Evolutionary conservation across 805 yeast species (phyloP).

Genomic region (Wickerhamiella cacticola): DNA sequence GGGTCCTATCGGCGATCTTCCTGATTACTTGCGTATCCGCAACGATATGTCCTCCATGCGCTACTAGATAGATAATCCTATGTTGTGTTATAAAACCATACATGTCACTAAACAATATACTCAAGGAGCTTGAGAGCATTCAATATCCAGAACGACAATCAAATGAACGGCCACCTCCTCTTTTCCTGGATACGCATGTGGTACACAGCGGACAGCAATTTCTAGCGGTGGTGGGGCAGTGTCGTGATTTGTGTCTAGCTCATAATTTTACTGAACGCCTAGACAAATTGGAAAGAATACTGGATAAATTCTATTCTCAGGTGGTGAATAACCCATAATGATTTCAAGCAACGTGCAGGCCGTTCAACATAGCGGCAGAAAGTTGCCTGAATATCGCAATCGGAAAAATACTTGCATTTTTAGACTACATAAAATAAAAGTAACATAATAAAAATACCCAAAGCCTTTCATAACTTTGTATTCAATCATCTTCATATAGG

Average conservation of each 20-base stretch:
- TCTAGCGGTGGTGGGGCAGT: background rate
- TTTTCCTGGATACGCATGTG: background rate
- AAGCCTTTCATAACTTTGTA: background rate
- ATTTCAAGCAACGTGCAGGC: too few relatives aligned
- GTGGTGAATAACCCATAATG: background rate
- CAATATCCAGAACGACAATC: background rate
- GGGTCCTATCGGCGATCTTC: conserved; percentile 66
- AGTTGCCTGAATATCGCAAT: too few relatives aligned
- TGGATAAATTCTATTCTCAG: background rate
- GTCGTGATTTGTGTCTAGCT: conserved; percentile 1
- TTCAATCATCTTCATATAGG: conserved; percentile 10
- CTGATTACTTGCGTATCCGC: conserved; percentile 52
- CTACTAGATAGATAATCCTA: conserved; percentile 22
- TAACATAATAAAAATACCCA: background rate
- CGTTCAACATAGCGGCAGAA: too few relatives aligned
- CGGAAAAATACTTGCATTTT: too few relatives aligned
- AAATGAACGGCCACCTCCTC: background rate
- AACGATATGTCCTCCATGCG: conserved; percentile 34
- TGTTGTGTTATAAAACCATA: conserved; percentile 1
- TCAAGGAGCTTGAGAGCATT: background rate
- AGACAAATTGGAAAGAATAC: background rate
- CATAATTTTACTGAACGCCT: background rate
- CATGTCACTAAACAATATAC: background rate
- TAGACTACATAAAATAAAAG: too few relatives aligned
- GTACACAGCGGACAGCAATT: background rate